Evolutionary conservation across 768 basidiomycete species (phyloP).

Genomic region (Rhodosporidiobolus sp.): DNA sequence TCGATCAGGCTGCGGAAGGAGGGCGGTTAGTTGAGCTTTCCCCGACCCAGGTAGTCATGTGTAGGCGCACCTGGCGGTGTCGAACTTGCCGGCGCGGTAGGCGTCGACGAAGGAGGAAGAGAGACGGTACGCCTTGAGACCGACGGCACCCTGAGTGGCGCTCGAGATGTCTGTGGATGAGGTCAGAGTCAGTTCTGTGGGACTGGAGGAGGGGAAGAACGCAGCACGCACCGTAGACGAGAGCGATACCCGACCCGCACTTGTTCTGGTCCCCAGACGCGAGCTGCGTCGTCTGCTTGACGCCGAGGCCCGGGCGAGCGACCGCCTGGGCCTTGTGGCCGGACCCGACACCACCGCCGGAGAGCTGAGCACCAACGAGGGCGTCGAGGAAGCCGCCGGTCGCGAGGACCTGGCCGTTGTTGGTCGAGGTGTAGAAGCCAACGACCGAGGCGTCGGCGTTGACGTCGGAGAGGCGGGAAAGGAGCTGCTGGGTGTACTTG

Average conservation of each 20-base stretch:
- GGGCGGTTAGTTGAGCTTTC: background rate
- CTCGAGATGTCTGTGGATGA: constrained; percentile 26
- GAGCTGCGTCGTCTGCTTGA: constrained; percentile 16
- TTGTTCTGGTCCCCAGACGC: constrained; percentile 26
- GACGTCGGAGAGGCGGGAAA: constrained; percentile 42
- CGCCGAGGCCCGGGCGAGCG: constrained; percentile 21
- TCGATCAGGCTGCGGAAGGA: constrained; percentile 33
- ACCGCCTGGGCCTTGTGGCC: constrained; percentile 26
- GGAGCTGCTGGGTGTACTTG: constrained; percentile 42
- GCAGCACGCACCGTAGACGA: constrained; percentile 43
- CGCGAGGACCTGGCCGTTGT: constrained; percentile 43
- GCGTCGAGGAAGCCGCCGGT: constrained; percentile 44
- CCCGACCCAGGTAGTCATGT: background rate
- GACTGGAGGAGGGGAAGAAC: background rate
- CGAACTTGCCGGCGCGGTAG: constrained; percentile 41
- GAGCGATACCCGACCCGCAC: constrained; percentile 41
- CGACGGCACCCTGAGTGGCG: constrained; percentile 38
- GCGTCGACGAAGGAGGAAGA: constrained; percentile 36
- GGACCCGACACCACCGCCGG: constrained; percentile 32
- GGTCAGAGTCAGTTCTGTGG: background rate
- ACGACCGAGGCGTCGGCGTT: constrained; percentile 44
- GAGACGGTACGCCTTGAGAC: constrained; percentile 40
- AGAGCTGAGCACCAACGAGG: constrained; percentile 42
- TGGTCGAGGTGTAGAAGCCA: constrained; percentile 44
- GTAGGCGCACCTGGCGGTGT: constrained; percentile 36